Conservation (phyloP, 805 yeast genomes). For the Priceomyces fermenticarens region DNA sequence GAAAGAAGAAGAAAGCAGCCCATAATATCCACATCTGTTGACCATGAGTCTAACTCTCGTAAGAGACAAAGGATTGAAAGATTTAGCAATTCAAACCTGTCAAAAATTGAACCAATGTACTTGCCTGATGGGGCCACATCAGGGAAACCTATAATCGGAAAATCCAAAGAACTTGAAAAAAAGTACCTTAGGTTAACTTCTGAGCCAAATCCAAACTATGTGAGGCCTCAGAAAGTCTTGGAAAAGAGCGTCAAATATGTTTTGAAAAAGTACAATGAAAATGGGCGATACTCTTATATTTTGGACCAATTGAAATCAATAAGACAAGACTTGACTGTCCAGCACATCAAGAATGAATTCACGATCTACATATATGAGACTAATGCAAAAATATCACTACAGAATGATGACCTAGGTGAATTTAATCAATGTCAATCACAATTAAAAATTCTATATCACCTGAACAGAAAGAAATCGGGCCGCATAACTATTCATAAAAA, state of each 20-base stretch:
- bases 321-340: conserved; percentile 91
- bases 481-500: conserved; percentile 11
- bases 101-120: conserved; percentile 5
- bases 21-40: neutral
- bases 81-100: conserved; percentile 32
- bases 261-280: conserved; percentile 46
- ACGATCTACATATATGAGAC: conserved; percentile 78
- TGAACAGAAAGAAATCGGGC: conserved; percentile 23
- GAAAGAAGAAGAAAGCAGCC: neutral
- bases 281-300: conserved; percentile 61
- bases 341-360: conserved; percentile 74
- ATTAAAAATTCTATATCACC: conserved; percentile 58
- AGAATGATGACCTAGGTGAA: conserved; percentile 84
- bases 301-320: conserved; percentile 90
- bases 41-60: conserved; percentile 24
- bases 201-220: conserved; percentile 81
- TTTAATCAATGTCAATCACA: conserved; percentile 93
- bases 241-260: conserved; percentile 55
- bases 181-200: conserved; percentile 81
- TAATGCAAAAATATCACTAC: conserved; percentile 84
- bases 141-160: conserved; percentile 51
- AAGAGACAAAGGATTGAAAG: conserved; percentile 47
- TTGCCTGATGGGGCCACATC: conserved; percentile 3
- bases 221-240: conserved; percentile 69
- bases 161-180: conserved; percentile 66